Conservation (phyloP, 2,329 filamentous ascomycete species). For the Ophiostoma novo-ulmi region DNA sequence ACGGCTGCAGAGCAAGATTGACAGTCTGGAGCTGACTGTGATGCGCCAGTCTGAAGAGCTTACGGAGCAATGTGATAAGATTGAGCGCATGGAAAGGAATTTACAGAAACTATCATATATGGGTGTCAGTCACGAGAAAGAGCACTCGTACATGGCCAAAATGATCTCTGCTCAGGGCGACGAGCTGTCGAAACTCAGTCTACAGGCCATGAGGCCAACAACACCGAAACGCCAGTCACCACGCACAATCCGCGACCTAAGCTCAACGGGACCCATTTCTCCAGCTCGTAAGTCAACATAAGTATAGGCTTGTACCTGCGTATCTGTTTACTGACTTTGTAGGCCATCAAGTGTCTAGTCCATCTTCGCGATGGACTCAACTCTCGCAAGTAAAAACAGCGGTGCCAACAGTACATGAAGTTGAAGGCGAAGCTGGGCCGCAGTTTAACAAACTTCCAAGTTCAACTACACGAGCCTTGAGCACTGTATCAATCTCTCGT, state of each 20-base stretch:
- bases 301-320: neutral
- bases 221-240: neutral
- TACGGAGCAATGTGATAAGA: slow-evolving; percentile 15
- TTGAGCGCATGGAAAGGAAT: slow-evolving; percentile 19
- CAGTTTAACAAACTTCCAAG: neutral
- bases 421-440: neutral
- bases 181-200: neutral
- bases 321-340: neutral
- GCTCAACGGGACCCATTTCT: neutral
- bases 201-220: neutral
- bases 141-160: neutral
- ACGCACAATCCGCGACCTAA: neutral
- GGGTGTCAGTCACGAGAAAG: slow-evolving; percentile 10
- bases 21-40: slow-evolving; percentile 20
- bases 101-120: slow-evolving; percentile 10
- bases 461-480: neutral
- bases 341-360: neutral
- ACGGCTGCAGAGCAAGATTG: slow-evolving; percentile 20
- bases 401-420: neutral
- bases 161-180: slow-evolving; percentile 10
- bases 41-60: slow-evolving; percentile 20
- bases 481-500: neutral
- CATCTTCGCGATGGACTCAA: neutral
- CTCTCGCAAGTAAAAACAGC: neutral
- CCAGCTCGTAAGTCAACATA: neutral